Conservation (phyloP, 208 protist species). For the Endotrypanum monterogeii region DNA sequence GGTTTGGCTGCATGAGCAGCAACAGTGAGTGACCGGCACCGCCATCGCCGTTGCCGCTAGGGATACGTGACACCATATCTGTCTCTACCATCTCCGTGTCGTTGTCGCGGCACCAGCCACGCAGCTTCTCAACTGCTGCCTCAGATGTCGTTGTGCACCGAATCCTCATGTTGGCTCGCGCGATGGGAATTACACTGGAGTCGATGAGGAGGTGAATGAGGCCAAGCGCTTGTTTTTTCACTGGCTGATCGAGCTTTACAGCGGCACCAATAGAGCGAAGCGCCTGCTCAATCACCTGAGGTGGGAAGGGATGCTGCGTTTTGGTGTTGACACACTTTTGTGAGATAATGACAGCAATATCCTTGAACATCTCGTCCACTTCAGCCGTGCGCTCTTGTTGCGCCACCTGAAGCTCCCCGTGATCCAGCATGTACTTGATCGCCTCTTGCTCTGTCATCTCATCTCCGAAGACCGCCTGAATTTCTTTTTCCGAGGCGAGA, state of each 20-base stretch:
- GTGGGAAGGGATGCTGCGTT: conserved; percentile 90
- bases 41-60: neutral
- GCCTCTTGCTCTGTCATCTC: conserved; percentile 71
- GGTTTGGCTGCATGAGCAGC: conserved; percentile 66
- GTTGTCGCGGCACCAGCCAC: conserved; percentile 61
- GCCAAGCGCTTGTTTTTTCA: conserved; percentile 94
- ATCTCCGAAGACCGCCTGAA: conserved; percentile 64
- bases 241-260: conserved; percentile 88
- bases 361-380: conserved; percentile 94
- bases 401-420: conserved; percentile 97
- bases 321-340: conserved; percentile 96
- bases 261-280: conserved; percentile 94
- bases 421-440: conserved; percentile 93
- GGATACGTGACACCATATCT: conserved; percentile 1
- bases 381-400: conserved; percentile 95
- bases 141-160: conserved; percentile 64
- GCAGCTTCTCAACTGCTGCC: conserved; percentile 42
- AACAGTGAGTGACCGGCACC: conserved; percentile 38
- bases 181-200: conserved; percentile 89
- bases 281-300: conserved; percentile 94
- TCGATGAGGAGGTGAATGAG: conserved; percentile 93
- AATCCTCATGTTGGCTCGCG: conserved; percentile 94
- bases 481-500: conserved; percentile 83
- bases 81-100: conserved; percentile 53
- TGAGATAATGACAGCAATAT: conserved; percentile 96